Evolutionary conservation across 306 rosid species (phyloP).

Genomic region (Pterocarpus santalinus): DNA sequence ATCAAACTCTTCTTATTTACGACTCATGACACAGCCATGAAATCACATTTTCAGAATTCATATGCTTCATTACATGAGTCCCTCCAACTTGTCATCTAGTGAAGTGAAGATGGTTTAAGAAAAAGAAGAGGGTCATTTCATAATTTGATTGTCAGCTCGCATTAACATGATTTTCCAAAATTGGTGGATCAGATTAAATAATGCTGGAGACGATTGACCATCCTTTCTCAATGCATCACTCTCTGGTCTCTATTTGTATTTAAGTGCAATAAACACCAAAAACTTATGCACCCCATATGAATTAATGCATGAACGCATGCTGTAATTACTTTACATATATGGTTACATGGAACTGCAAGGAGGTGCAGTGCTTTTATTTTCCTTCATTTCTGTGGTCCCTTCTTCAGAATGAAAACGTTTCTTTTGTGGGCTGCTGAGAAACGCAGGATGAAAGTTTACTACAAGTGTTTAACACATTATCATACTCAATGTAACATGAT

Average conservation of each 20-base stretch:
- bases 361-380: conserved; percentile 15
- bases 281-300: not conserved
- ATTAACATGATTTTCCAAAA: conserved; percentile 32
- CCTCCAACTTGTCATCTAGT: not conserved
- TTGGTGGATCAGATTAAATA: conserved; percentile 15
- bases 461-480: not conserved
- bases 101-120: not conserved
- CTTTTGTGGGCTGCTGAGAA: not conserved
- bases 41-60: not conserved
- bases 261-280: conserved; percentile 3
- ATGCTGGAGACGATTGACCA: not conserved
- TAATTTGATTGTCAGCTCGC: not conserved
- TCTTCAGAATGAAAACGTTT: not conserved
- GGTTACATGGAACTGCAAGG: conserved; percentile 1
- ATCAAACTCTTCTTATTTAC: conserved; percentile 23
- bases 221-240: conserved; percentile 2
- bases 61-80: not conserved
- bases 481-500: not conserved
- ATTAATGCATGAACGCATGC: not conserved
- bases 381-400: not conserved
- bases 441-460: not conserved
- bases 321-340: not conserved
- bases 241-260: conserved; percentile 5
- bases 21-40: not conserved
- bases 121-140: not conserved